Evolutionary conservation across 2,329 filamentous ascomycete species (phyloP), one percentile per base, ranked within the genome.

Genomic region (Colletotrichum nymphaeae): DNA sequence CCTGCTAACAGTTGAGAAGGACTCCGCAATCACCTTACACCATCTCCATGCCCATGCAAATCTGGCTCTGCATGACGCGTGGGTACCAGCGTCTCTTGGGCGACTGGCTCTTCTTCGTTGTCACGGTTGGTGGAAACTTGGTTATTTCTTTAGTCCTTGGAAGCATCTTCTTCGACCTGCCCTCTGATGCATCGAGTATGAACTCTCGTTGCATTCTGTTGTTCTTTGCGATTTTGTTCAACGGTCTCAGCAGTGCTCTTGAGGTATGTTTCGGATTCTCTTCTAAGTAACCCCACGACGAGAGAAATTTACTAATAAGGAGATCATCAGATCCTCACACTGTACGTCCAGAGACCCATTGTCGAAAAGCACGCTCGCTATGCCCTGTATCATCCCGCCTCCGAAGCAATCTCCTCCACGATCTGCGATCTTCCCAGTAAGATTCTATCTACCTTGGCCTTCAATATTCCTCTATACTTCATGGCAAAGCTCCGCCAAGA

Each of bases 401-500:
- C 73, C 1, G 73, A 74, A 35, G 73, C 73, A 5, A 58, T 74
- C 16, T 72, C 69, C 0, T 73, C 69, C 5, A 66, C 62, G 0
- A 73, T 74, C 5, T 69, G 64, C 42, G 73, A 73, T 14, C 49
- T 74, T 1, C 73, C 73, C 59, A 74, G 80, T 81, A 86, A 77
- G 80, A 83, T 76, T 5, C 30, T 75, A 1, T 90, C 90, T 72
- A 82, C 88, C 0, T 83, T 92, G 72, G 82, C 85, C 9, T 92
- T 91, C 85, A 92, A 92, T 77, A 60, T 91, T 63, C 85, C 88
- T 1, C 79, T 93, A 0, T 93, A 93, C 82, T 93, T 93, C 79
- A 88, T 93, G 88, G 88, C 89, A 1, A 88, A 90, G 71, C 84
- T 93, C 4, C 85, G 88, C 66, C 84, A 88, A 63, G 86, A 87